These are phyloP conservation scores for Irpex sp. DNA, from an alignment of 1,284 basidiomycete species.

Conservation along the genomic window DNA sequence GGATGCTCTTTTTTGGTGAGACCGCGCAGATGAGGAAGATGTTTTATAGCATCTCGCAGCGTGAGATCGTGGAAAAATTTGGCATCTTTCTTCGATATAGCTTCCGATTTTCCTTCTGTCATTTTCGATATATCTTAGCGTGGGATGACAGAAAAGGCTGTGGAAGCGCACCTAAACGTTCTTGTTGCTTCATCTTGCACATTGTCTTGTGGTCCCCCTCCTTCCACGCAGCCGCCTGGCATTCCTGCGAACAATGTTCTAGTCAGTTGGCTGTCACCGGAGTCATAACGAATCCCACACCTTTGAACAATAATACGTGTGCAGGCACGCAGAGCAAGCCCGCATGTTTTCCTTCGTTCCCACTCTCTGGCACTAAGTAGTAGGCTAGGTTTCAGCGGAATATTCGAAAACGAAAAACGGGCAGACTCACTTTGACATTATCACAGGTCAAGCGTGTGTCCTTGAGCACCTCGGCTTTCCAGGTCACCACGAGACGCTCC, in stretches of 20 bases:
- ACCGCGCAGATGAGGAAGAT: slow-evolving; percentile 23
- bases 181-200: slow-evolving; percentile 36
- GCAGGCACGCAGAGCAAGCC: slow-evolving; percentile 32
- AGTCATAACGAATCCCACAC: not conserved
- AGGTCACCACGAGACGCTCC: slow-evolving; percentile 23
- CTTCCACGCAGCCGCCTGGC: slow-evolving; percentile 34
- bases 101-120: slow-evolving; percentile 30
- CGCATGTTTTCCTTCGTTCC: slow-evolving; percentile 31
- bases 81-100: slow-evolving; percentile 30
- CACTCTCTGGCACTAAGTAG: slow-evolving; percentile 32
- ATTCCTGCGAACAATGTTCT: slow-evolving; percentile 19
- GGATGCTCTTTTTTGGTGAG: slow-evolving; percentile 27
- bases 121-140: not conserved
- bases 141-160: not conserved
- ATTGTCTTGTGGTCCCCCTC: slow-evolving; percentile 34
- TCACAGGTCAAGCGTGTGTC: slow-evolving; percentile 31
- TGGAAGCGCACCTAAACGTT: slow-evolving; percentile 27
- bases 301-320: slow-evolving; percentile 37
- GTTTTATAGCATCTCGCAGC: slow-evolving; percentile 28
- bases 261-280: not conserved
- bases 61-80: slow-evolving; percentile 34
- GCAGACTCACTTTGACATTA: slow-evolving; percentile 26
- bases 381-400: not conserved
- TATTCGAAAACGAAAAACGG: not conserved
- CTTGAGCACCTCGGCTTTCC: slow-evolving; percentile 24